Evolutionary conservation across 306 rosid species (phyloP), one percentile per base, ranked within the genome.

Genomic region (Trichosanthes cucumerina): DNA sequence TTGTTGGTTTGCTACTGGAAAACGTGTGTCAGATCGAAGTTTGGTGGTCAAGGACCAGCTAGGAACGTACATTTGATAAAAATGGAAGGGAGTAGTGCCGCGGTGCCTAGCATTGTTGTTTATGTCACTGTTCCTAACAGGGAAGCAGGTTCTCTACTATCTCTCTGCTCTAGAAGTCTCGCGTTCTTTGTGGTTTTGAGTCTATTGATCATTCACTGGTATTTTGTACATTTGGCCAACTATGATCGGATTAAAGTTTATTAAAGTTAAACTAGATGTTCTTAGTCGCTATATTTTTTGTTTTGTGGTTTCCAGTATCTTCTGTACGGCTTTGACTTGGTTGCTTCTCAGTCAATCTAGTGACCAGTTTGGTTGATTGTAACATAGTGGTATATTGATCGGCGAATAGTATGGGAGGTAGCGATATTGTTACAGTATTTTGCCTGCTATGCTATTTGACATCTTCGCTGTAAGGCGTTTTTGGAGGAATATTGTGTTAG

Each of bases 111-210:
- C 84, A 95, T 95, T 39, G 99, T 92, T 72, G 98, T 95, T 65
- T 95, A 92, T 80, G 99, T 92, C 63, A 95, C 99, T 23, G 99
- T 92, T 57, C 97, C 98, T 50, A 89, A 90, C 89, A 92, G 84
- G 88, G 96, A 95, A 87, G 88, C 88, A 80, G 98, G 98, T 94
- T 56, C 47, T 68, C 2, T 31, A 18, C 26, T 34, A 33, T 26
- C 46, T 59, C 57, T 15, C 36, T 70, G 54, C 56, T 70, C 21
- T 43, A 12, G 23, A 71, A 71, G 9, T 49, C 44, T 49, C 26
- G 59, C 28, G 56, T 28, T 47, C 4, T 23, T 72, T 33, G 24
- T 28, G 43, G 9, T 73, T 33, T 31, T 16, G 64, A 49, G 34
- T 50, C 33, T 33, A 31, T 52, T 75, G 44, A 75, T 75, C 19